Conservation (phyloP, 768 basidiomycete species). For the Heimioporus sp. region DNA sequence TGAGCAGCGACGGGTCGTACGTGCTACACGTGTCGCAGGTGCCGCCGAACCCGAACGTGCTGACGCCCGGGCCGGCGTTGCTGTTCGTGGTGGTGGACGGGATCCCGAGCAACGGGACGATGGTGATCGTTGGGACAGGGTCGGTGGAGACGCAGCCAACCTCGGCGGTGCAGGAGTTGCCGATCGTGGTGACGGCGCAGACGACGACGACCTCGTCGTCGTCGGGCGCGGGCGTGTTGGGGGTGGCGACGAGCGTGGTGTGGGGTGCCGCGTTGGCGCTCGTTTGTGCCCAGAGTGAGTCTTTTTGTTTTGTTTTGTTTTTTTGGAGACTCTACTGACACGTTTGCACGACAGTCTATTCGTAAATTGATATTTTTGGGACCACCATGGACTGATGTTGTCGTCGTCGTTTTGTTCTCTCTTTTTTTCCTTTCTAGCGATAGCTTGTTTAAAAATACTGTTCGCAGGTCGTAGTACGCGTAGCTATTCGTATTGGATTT, state of each 20-base stretch:
- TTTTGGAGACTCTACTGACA: neutral
- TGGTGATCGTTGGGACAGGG: conserved; percentile 78
- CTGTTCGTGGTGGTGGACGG: conserved; percentile 83
- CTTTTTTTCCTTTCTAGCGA: too few species aligned
- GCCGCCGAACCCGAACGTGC: conserved; percentile 80
- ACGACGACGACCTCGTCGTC: neutral
- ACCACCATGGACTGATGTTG: neutral
- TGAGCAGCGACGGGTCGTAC: conserved; percentile 74
- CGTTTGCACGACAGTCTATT: neutral
- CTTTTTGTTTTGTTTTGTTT: neutral
- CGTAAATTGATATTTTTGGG: too few species aligned
- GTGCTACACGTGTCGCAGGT: conserved; percentile 78
- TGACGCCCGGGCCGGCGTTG: conserved; percentile 87
- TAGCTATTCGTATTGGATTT: too few species aligned
- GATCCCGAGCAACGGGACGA: conserved; percentile 77
- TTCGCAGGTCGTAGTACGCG: too few species aligned
- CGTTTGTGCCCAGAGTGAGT: conserved; percentile 4
- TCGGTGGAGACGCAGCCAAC: conserved; percentile 70
- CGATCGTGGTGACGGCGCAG: conserved; percentile 35
- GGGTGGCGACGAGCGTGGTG: neutral
- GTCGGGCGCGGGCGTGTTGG: neutral
- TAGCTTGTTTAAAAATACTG: too few species aligned
- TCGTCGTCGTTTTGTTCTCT: neutral
- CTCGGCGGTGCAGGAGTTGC: conserved; percentile 37
- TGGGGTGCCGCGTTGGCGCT: neutral